A percentile compares a stretch with the other conserved stretches of the same genome.
phyloP scores from a whole-genome alignment of 176 grass and related monocot species.

The Cymbopogon citratus region DNA sequence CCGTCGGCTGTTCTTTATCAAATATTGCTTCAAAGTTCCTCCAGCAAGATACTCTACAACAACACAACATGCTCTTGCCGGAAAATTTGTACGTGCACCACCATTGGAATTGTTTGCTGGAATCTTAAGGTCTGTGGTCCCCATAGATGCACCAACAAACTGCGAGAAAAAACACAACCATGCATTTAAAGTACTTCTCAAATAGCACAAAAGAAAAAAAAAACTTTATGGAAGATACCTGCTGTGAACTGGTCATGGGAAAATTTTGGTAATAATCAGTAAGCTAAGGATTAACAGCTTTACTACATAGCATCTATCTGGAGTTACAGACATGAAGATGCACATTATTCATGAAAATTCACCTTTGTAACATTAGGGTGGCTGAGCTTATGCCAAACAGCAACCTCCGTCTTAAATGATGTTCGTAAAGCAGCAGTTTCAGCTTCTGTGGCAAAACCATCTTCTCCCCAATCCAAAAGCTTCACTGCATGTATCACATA shows the following conservation, averaged over 20 bases:
- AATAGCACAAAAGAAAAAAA: neutral
- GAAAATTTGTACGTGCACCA: constrained; percentile 42
- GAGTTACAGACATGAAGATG: constrained; percentile 19
- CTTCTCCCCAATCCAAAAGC: constrained; percentile 91
- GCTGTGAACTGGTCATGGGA: neutral
- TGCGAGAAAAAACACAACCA: constrained; percentile 27
- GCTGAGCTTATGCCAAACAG: constrained; percentile 93
- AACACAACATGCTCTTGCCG: constrained; percentile 78
- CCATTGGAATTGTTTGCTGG: constrained; percentile 48
- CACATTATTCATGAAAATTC: constrained; percentile 2
- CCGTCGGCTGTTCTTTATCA: constrained; percentile 61
- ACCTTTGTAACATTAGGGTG: constrained; percentile 92
- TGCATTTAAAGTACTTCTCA: constrained; percentile 1
- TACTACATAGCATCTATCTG: neutral
- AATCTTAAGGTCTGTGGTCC: constrained; percentile 73
- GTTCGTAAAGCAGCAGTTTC: constrained; percentile 59
- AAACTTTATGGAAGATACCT: neutral
- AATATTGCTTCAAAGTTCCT: constrained; percentile 80
- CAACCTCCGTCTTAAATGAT: constrained; percentile 86
- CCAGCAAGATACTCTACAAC: constrained; percentile 90
- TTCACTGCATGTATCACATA: constrained; percentile 54
- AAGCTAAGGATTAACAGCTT: constrained; percentile 8
- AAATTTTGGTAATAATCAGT: neutral
- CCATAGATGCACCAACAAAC: constrained; percentile 97
- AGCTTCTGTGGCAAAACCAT: constrained; percentile 75